Evolutionary conservation across 495 filamentous ascomycete genomes (phyloP).

Genomic region (Hypoxylon fragiforme): DNA sequence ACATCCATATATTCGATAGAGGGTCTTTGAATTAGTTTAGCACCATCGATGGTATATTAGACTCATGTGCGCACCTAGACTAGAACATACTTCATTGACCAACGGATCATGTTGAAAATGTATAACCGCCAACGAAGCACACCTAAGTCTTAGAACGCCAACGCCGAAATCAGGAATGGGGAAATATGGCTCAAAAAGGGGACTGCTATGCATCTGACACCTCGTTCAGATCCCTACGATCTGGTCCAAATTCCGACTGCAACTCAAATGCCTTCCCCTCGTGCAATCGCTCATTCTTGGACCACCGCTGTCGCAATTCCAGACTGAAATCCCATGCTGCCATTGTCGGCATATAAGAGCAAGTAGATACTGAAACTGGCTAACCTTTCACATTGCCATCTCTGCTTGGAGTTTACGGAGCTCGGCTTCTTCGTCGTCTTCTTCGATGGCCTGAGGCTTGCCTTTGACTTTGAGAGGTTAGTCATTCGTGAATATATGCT

Average conservation of each 20-base stretch:
- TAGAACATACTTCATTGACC: constrained; percentile 16
- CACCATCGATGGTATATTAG: too few relatives aligned
- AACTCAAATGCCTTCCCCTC: constrained; percentile 5
- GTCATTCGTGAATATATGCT: constrained; percentile 8
- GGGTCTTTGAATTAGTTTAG: too few relatives aligned
- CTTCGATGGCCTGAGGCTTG: constrained; percentile 62
- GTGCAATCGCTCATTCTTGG: constrained; percentile 4
- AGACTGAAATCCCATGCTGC: background rate
- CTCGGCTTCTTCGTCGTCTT: constrained; percentile 96
- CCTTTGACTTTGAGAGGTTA: constrained; percentile 58
- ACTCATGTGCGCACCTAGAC: constrained; percentile 12
- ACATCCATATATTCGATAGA: too few relatives aligned
- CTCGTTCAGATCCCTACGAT: constrained; percentile 5
- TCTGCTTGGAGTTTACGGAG: constrained; percentile 91
- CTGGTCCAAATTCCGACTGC: constrained; percentile 9
- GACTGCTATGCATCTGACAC: constrained; percentile 20
- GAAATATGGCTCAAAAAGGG: constrained; percentile 17
- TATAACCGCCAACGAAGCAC: constrained; percentile 34
- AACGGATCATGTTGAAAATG: constrained; percentile 22
- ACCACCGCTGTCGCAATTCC: background rate
- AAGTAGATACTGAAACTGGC: background rate
- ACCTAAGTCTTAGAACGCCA: constrained; percentile 37
- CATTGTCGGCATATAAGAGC: background rate
- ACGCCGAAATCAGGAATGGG: constrained; percentile 29
- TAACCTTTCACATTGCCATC: constrained; percentile 83